Percentiles rank a stretch among this genome's conserved stretches.
phyloP scores from a whole-genome alignment of 2,329 filamentous ascomycete species.

The Dactylonectria estremocensis region DNA sequence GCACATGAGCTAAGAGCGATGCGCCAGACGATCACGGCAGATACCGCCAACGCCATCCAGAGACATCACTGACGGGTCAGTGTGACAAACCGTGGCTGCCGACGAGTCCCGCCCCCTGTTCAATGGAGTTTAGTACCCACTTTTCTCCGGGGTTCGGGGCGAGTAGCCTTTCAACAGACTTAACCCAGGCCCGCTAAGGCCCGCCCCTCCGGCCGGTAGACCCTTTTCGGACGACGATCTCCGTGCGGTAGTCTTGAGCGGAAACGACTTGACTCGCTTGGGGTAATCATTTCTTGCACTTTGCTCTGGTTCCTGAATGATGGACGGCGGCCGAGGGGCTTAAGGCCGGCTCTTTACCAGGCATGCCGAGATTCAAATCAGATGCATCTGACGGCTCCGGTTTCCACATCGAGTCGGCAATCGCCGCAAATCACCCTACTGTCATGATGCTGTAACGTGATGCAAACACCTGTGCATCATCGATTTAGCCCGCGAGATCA shows the following conservation, averaged over 20 bases:
- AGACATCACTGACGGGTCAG: slow-evolving; percentile 42
- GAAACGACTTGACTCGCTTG: slow-evolving; percentile 46
- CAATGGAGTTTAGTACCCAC: slow-evolving; percentile 40
- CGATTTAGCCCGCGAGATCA: slow-evolving; percentile 31
- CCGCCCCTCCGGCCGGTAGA: slow-evolving; percentile 47
- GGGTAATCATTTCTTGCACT: slow-evolving; percentile 39
- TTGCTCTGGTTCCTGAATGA: slow-evolving; percentile 39
- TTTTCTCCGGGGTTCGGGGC: slow-evolving; percentile 46
- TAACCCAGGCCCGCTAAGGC: slow-evolving; percentile 39
- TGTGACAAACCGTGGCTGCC: slow-evolving; percentile 45
- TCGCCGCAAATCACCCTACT: slow-evolving; percentile 37
- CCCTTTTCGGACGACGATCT: slow-evolving; percentile 48
- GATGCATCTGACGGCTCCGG: slow-evolving; percentile 42
- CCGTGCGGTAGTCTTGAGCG: slow-evolving; percentile 42
- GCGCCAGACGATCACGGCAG: slow-evolving; percentile 48
- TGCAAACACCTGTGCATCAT: slow-evolving; percentile 44
- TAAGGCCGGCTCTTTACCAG: slow-evolving; percentile 49
- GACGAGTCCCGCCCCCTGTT: slow-evolving; percentile 49
- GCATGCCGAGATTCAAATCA: slow-evolving; percentile 41
- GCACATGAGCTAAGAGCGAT: slow-evolving; percentile 28
- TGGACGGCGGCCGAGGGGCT: slow-evolving; percentile 51
- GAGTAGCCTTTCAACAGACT: slow-evolving; percentile 41
- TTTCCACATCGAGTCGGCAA: slow-evolving; percentile 40
- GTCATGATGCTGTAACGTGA: slow-evolving; percentile 34
- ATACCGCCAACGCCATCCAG: slow-evolving; percentile 46